Evolutionary conservation across 768 basidiomycete genomes (phyloP).

Genomic region (Zangia roseola): DNA sequence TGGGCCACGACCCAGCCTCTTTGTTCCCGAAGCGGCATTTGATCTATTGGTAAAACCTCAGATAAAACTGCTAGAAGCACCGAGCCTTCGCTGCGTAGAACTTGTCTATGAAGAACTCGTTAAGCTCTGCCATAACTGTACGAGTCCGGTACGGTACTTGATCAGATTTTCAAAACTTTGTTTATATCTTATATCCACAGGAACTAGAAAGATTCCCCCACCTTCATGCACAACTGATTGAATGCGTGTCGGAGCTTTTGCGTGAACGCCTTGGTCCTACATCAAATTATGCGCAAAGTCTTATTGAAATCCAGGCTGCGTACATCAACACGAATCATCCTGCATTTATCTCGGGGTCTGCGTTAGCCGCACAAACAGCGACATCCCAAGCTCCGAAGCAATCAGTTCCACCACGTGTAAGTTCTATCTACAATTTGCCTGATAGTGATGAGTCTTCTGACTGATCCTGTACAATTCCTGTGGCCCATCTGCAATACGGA

Average conservation of each 20-base stretch:
- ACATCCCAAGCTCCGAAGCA: constrained; percentile 42
- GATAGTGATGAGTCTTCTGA: background rate
- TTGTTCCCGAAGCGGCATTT: constrained; percentile 96
- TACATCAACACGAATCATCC: constrained; percentile 99
- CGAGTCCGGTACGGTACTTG: constrained; percentile 64
- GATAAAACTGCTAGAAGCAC: constrained; percentile 93
- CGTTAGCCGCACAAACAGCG: constrained; percentile 54
- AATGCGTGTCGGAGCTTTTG: constrained; percentile 94
- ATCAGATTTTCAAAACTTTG: background rate
- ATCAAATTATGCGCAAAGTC: constrained; percentile 91
- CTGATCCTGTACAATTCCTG: constrained; percentile 16
- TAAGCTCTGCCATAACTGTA: constrained; percentile 99
- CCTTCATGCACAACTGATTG: constrained; percentile 89
- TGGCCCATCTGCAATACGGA: constrained; percentile 11
- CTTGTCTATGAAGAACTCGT: constrained; percentile 98
- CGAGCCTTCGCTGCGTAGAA: constrained; percentile 94
- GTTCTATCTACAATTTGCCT: constrained; percentile 22
- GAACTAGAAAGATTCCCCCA: constrained; percentile 95
- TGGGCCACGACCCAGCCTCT: constrained; percentile 92
- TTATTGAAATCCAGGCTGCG: constrained; percentile 96
- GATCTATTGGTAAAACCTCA: constrained; percentile 97
- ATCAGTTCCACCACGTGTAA: constrained; percentile 51
- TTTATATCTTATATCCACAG: constrained; percentile 40
- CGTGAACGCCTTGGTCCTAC: constrained; percentile 95
- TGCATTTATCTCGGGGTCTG: constrained; percentile 82